Conservation (phyloP, 1,284 basidiomycete species). For the Cerrena zonata region DNA sequence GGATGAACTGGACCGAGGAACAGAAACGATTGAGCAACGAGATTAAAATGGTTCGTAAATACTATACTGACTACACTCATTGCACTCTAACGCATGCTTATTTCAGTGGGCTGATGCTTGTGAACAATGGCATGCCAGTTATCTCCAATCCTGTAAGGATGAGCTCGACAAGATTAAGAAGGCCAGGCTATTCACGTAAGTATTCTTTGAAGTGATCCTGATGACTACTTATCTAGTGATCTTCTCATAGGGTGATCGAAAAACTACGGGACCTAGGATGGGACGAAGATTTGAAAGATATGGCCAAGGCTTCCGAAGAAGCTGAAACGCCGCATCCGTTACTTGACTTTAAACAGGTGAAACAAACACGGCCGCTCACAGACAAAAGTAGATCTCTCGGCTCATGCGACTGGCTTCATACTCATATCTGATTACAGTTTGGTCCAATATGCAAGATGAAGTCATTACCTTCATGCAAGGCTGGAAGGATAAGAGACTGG, state of each 20-base stretch:
- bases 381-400: neutral
- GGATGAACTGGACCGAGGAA: neutral
- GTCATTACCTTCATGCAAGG: neutral
- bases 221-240: neutral
- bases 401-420: neutral
- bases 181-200: neutral
- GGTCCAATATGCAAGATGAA: constrained; percentile 1
- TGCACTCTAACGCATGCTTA: too few relatives aligned
- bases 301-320: neutral
- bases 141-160: neutral
- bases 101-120: neutral
- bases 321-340: neutral
- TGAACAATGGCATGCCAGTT: neutral
- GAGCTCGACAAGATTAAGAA: neutral
- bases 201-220: neutral
- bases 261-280: constrained; percentile 2
- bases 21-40: neutral
- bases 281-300: neutral
- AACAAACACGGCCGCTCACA: neutral
- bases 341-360: neutral
- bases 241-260: neutral
- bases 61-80: neutral
- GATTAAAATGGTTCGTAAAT: neutral
- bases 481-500: neutral
- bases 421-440: neutral